Evolutionary conservation across 371 early-diverging fungal species (phyloP).

Genomic region (Saksenaea oblongispora): DNA sequence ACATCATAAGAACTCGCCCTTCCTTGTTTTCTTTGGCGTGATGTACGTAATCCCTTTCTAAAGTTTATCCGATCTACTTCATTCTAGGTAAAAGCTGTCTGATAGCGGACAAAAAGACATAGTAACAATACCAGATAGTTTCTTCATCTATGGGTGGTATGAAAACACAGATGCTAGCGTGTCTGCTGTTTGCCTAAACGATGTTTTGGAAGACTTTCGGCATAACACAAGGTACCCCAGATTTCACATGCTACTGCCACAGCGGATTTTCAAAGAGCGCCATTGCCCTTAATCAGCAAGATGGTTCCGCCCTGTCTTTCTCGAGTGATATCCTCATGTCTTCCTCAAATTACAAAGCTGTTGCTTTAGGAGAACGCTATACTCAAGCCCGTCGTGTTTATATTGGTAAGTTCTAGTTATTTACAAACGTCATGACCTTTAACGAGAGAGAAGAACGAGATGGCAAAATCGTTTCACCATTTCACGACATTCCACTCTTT

Average conservation of each 20-base stretch:
- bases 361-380: background rate
- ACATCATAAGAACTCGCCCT: too few species aligned
- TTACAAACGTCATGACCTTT: background rate
- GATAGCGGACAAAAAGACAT: too few species aligned
- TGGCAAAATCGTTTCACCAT: slow-evolving; percentile 72
- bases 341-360: background rate
- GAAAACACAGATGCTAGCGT: too few species aligned
- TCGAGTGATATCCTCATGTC: background rate
- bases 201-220: too few species aligned
- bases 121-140: too few species aligned
- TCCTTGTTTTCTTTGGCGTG: too few species aligned
- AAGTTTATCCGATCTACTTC: too few species aligned
- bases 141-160: too few species aligned
- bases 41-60: too few species aligned
- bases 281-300: background rate
- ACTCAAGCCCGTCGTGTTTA: background rate
- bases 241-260: background rate
- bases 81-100: too few species aligned
- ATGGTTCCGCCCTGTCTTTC: background rate
- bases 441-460: background rate
- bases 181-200: too few species aligned
- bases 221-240: too few species aligned
- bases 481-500: slow-evolving; percentile 93
- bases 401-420: background rate
- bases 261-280: background rate